Percentiles rank a stretch among this genome's conserved stretches.
These are phyloP conservation scores for Phytophthora vignae DNA, from an alignment of 352 stramenopile genomes.

Conservation along the genomic window DNA sequence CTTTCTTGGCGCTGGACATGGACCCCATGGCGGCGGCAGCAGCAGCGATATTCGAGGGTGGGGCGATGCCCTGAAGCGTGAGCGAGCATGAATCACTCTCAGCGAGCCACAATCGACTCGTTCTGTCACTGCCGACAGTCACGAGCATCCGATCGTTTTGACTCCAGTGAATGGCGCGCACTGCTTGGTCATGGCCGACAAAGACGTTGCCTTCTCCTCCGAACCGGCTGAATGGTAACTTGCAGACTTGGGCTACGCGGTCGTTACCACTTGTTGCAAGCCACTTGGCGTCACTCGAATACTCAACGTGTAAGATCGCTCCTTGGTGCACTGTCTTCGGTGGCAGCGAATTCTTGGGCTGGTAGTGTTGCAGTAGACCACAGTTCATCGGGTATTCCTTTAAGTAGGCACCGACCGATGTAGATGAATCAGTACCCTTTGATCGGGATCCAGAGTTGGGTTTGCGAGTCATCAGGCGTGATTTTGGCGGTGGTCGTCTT, in stretches of 20 bases:
- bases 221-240: constrained; percentile 76
- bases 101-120: constrained; percentile 71
- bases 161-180: constrained; percentile 77
- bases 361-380: constrained; percentile 63
- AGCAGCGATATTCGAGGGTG: constrained; percentile 38
- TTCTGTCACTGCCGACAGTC: constrained; percentile 75
- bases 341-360: constrained; percentile 61
- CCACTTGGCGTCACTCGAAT: constrained; percentile 77
- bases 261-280: constrained; percentile 75
- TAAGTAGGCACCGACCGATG: constrained; percentile 47
- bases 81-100: constrained; percentile 73
- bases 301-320: constrained; percentile 82
- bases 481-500: constrained; percentile 38
- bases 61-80: constrained; percentile 51
- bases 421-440: constrained; percentile 35
- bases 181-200: constrained; percentile 70
- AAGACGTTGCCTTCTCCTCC: constrained; percentile 76
- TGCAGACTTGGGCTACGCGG: constrained; percentile 67
- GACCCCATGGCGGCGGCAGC: constrained; percentile 40
- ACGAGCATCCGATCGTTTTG: constrained; percentile 75
- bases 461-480: constrained; percentile 13
- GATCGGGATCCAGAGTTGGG: constrained; percentile 1
- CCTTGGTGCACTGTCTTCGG: constrained; percentile 65
- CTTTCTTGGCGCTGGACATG: constrained; percentile 57
- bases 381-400: constrained; percentile 82